A percentile compares a stretch with the other conserved stretches of the same genome.
These are phyloP conservation scores for Rhizopogon vinicolor DNA, from an alignment of 768 basidiomycete species.

Conservation along the genomic window DNA sequence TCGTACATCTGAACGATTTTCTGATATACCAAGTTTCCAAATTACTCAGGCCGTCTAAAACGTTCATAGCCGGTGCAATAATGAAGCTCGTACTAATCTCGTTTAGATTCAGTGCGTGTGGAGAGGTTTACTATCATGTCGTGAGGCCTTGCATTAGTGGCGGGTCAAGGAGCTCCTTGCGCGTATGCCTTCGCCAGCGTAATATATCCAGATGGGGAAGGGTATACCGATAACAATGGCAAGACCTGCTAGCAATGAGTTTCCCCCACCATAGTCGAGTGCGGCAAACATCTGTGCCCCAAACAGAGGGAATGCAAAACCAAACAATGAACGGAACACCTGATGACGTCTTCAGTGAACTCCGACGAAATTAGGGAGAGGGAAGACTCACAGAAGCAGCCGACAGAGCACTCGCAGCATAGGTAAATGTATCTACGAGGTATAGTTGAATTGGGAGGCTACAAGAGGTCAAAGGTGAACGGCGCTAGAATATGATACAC, in stretches of 20 bases:
- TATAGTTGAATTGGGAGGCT: conserved; percentile 69
- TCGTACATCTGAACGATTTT: no score
- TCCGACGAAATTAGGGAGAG: background rate
- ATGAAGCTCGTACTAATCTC: background rate
- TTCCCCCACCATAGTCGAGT: conserved; percentile 63
- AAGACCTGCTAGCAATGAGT: conserved; percentile 58
- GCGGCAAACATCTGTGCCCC: conserved; percentile 59
- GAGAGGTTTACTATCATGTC: background rate
- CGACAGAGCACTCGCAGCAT: conserved; percentile 60
- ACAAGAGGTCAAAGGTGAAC: background rate
- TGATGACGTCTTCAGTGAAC: conserved; percentile 12
- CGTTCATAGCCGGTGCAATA: background rate
- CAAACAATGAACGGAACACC: conserved; percentile 59
- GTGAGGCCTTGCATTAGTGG: background rate
- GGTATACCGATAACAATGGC: conserved; percentile 61
- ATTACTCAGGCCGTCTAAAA: background rate
- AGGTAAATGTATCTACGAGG: conserved; percentile 66
- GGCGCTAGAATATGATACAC: conserved; percentile 15
- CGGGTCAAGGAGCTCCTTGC: conserved; percentile 32
- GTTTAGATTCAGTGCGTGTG: background rate
- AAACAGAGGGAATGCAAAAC: conserved; percentile 64
- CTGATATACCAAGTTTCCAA: no score
- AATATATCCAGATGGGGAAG: conserved; percentile 72
- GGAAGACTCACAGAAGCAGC: conserved; percentile 48
- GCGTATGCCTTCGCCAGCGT: conserved; percentile 55